phyloP scores from a whole-genome alignment of 108 stramenopile species.

The Pseudonitzschia delicatissima region DNA sequence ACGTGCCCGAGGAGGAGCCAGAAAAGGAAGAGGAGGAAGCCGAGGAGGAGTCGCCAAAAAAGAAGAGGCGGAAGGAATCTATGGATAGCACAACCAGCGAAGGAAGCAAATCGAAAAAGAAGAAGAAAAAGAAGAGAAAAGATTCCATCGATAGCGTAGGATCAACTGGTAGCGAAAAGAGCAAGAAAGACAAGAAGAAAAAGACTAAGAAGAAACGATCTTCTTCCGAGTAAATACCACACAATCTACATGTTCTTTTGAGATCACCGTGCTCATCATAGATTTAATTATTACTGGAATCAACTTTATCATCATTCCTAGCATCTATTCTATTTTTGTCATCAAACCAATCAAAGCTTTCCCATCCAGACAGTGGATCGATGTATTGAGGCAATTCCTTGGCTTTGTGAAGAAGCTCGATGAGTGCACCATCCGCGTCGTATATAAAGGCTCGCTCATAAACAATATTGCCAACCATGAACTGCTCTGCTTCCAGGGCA shows the following conservation, averaged over 20 bases:
- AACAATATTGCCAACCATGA: conserved; percentile 65
- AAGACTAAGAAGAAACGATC: conserved; percentile 28
- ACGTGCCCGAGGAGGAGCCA: conserved; percentile 8
- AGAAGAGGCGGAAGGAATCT: conserved; percentile 20
- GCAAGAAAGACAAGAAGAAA: conserved; percentile 5
- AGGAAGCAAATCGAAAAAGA: conserved; percentile 6
- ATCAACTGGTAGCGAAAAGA: conserved; percentile 9
- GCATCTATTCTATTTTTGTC: not conserved
- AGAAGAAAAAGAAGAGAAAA: conserved; percentile 24
- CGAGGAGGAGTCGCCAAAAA: conserved; percentile 8
- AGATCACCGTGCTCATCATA: conserved; percentile 6
- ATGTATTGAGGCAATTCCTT: conserved; percentile 42
- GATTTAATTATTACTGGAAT: not conserved
- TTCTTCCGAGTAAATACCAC: too few species aligned
- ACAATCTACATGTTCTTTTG: not conserved
- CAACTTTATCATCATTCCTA: not conserved
- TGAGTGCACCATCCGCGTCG: conserved; percentile 81
- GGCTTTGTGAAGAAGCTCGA: conserved; percentile 73
- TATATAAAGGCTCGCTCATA: conserved; percentile 84
- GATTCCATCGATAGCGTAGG: conserved; percentile 18
- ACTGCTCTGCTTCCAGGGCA: conserved; percentile 59
- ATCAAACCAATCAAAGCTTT: conserved; percentile 9
- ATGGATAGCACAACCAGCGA: conserved; percentile 7
- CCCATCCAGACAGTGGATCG: conserved; percentile 39
- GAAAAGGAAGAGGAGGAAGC: not conserved